phyloP scores from a whole-genome alignment of 208 protist species.

The Acanthamoeba castellanii region DNA sequence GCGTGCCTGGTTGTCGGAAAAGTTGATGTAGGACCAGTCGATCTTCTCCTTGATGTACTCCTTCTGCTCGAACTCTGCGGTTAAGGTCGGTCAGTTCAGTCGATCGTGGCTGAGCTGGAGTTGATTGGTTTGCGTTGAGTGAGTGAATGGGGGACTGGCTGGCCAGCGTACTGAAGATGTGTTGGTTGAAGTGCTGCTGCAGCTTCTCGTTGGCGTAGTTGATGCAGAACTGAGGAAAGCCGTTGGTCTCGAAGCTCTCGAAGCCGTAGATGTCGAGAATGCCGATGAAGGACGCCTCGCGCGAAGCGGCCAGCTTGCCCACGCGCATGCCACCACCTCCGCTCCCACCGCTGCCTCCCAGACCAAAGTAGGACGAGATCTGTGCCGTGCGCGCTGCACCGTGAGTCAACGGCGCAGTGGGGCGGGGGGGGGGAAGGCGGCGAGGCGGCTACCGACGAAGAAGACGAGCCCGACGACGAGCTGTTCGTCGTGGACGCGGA shows the following conservation, averaged over 20 bases:
- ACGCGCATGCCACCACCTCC: neutral
- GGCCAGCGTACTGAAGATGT: constrained; percentile 89
- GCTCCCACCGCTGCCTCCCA: neutral
- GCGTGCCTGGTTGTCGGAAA: constrained; percentile 84
- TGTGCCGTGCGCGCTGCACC: neutral
- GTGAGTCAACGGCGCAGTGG: neutral
- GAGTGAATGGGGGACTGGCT: constrained; percentile 99
- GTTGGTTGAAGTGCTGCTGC: constrained; percentile 93
- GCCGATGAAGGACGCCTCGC: constrained; percentile 68
- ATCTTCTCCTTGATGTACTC: constrained; percentile 89
- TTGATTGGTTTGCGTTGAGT: constrained; percentile 98
- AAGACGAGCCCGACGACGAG: neutral
- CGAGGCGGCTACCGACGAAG: neutral
- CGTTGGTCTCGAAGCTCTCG: constrained; percentile 94
- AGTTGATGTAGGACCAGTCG: constrained; percentile 80
- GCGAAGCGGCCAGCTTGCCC: constrained; percentile 37
- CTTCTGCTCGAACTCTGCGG: constrained; percentile 71
- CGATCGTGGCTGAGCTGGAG: constrained; percentile 91
- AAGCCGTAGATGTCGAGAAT: constrained; percentile 96
- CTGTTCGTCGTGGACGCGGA: constrained; percentile 88
- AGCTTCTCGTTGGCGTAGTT: constrained; percentile 99
- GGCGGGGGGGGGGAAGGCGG: neutral
- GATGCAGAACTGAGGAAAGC: constrained; percentile 97
- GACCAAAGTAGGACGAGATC: constrained; percentile 21
- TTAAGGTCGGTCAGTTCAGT: constrained; percentile 86